Base-by-base conservation (phyloP, 73 alveolate genomes). In the Durusdinium trenchii region DNA sequence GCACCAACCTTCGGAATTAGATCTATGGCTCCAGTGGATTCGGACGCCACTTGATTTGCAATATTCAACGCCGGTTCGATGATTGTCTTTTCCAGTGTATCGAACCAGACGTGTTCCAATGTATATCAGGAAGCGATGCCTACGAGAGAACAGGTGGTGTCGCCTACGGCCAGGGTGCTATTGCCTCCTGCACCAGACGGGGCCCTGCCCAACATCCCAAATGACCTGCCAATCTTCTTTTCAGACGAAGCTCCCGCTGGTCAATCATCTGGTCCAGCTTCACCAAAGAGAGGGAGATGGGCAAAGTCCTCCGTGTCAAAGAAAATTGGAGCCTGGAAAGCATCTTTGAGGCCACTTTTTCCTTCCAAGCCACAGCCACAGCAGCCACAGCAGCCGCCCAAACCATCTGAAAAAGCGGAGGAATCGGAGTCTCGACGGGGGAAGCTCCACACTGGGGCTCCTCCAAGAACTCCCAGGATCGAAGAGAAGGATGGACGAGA, bases 391-490 rank as follows among this genome's bases (percentile, higher is more conserved):
- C 71, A 81, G 67, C 50, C 23, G 48, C 38, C 67, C 20, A 54
- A 36, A 20, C 62, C 23, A 35, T 3, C 82, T n/a, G 50, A 23
- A 2, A 28, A 16, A n/a, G 3, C 50, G 36, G 35, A 46, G 23
- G 47, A 16, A 75, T 42, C 85, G 18, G 60, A 51, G 6, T 14
- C 16, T 7, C 23, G 91, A 35, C 91, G 10, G 35, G 91, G 91
- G 10, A 81, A 50, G 35, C 71, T 81, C 2, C 91, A 81, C 50
- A 67, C 91, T 32, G 91, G 91, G 64, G 64, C 89, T n/a, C n/a
- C n/a, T n/a, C n/a, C n/a, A n/a, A n/a, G n/a, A n/a, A n/a, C n/a
- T n/a, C n/a, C n/a, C n/a, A n/a, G n/a, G n/a, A n/a, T n/a, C n/a
- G n/a, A n/a, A n/a, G n/a, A n/a, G n/a, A n/a, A n/a, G n/a, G n/a